Evolutionary conservation across 805 yeast species (phyloP), one percentile per base, ranked within the genome.

Genomic region (Saturnispora sanitii): DNA sequence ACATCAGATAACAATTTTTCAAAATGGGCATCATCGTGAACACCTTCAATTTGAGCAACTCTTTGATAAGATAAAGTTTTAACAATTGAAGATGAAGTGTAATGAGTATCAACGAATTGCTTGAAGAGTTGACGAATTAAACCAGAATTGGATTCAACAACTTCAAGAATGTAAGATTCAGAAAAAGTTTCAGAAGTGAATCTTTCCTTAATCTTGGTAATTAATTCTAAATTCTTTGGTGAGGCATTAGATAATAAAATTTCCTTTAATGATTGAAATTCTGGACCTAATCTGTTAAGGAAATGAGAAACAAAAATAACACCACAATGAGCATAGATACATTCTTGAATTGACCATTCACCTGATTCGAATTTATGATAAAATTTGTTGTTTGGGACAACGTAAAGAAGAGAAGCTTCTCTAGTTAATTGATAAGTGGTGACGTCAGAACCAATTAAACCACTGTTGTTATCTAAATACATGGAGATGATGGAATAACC

Each of bases 181-280:
- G 96, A 85, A 61, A 81, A 90, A 16, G 97, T 88, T 62, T 92
- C 97, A 35, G 87, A 79, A 58, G 95, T 79, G 55, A 92, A 73
- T 59, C 96, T 77, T 58, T 84, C 84, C 67, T 86, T 90, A 62
- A 90, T 75, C 45, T 80, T 76, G 46, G 70, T 74, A 55, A 90
- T 70, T 25, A 85, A 77, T 62, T 86, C 96, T 23, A 77, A 73
- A 58, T 82, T 78, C 49, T 76, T 75, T 46, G 77, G 67, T 48
- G 77, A 73, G 16, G 37, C 35, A 55, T 73, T 63, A 23, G 78
- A 68, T 44, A 88, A 68, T 45, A 87, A 68, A 18, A 42, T 22
- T 26, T 70, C 64, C 45, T 76, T 62, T 55, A 90, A 69, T 35
- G 85, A 72, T 50, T 70, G 75, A 62, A 83, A 88, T 62, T 88